These are phyloP conservation scores for Lachancea meyersii DNA, from an alignment of 805 yeast species.

Conservation along the genomic window DNA sequence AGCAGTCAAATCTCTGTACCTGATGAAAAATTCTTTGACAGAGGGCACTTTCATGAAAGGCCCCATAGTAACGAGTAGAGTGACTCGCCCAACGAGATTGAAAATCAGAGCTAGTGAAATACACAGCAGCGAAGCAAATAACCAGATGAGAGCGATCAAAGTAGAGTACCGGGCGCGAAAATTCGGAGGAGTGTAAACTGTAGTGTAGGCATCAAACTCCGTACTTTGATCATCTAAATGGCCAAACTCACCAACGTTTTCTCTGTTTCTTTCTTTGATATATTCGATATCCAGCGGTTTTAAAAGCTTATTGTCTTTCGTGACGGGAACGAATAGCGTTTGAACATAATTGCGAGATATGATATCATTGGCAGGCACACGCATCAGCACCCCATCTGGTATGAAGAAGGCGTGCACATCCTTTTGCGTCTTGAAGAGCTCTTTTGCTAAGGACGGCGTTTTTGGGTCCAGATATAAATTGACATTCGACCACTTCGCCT, in stretches of 20 bases:
- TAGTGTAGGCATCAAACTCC: conserved; percentile 45
- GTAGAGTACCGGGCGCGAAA: conserved; percentile 53
- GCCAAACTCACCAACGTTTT: conserved; percentile 39
- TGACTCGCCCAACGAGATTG: conserved; percentile 4
- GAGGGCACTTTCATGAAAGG: background rate
- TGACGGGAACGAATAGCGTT: conserved; percentile 73
- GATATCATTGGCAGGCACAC: conserved; percentile 84
- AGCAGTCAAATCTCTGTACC: background rate
- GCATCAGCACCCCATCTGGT: conserved; percentile 73
- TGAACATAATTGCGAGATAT: conserved; percentile 59
- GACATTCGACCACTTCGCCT: conserved; percentile 38
- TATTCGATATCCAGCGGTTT: conserved; percentile 30
- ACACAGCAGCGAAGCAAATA: conserved; percentile 37
- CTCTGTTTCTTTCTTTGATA: conserved; percentile 32
- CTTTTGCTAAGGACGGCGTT: conserved; percentile 40
- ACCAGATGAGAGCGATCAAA: conserved; percentile 39
- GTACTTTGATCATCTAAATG: conserved; percentile 39
- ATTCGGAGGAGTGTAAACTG: conserved; percentile 83
- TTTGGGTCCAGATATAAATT: conserved; percentile 54
- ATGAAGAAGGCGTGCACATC: conserved; percentile 52
- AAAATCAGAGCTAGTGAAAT: conserved; percentile 21
- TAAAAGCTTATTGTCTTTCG: conserved; percentile 64
- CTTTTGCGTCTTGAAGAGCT: conserved; percentile 39
- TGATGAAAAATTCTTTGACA: background rate
- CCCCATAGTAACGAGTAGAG: background rate